Conservation (phyloP, 352 stramenopile species). For the Phytophthora europaea region DNA sequence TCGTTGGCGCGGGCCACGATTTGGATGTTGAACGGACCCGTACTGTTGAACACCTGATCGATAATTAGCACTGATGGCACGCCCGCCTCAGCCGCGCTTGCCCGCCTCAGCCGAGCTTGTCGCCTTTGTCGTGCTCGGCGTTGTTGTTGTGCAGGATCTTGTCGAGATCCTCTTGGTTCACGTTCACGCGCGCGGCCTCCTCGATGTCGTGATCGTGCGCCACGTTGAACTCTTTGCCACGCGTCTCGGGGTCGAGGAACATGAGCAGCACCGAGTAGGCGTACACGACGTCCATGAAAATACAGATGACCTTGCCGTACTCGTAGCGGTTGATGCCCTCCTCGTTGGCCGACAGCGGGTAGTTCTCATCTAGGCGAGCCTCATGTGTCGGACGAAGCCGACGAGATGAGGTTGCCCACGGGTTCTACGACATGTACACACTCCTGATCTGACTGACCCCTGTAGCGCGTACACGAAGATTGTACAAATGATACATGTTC, state of each 20-base stretch:
- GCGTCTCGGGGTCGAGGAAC: conserved; percentile 50
- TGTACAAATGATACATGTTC: no score
- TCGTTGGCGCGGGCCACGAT: no score
- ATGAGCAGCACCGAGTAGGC: conserved; percentile 49
- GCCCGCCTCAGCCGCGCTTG: conserved; percentile 28
- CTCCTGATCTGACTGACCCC: no score
- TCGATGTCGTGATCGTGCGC: conserved; percentile 44
- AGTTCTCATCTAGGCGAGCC: conserved; percentile 49
- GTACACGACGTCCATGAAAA: conserved; percentile 58
- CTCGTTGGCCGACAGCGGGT: conserved; percentile 41
- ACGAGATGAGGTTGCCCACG: conserved; percentile 68
- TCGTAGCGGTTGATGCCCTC: conserved; percentile 47
- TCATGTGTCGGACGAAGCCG: conserved; percentile 58
- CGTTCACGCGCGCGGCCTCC: conserved; percentile 34
- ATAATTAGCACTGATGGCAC: no score
- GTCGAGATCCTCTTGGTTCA: conserved; percentile 48
- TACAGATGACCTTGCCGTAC: conserved; percentile 57
- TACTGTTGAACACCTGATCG: no score
- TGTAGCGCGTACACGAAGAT: no score
- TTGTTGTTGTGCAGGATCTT: conserved; percentile 46
- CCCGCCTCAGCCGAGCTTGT: no score
- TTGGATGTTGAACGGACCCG: no score
- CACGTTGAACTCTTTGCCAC: conserved; percentile 58
- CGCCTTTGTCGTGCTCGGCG: conserved; percentile 38
- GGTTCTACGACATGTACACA: no score